Evolutionary conservation across 2,329 filamentous ascomycete genomes (phyloP), one percentile per base, ranked within the genome.

Genomic region (Aureobasidium pullulans): DNA sequence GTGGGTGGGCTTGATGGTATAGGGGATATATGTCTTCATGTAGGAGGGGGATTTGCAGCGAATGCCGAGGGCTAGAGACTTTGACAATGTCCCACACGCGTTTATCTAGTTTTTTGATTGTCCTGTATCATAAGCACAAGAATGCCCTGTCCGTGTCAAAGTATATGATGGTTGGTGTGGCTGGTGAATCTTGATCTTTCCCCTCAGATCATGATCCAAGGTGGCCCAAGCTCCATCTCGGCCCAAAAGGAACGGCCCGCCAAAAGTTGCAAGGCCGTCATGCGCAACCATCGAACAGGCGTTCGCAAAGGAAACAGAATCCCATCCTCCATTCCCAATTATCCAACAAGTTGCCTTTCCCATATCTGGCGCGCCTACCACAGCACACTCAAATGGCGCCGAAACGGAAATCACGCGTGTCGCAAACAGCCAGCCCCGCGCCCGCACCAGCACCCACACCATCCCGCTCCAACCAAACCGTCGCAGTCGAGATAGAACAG

Each of bases 401-500:
- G 1, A 82, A 84, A 64, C 91, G 90, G 72, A 87, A 84, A 67
- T 79, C 81, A 39, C 86, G 78, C 65, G 74, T 79, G 46, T 71
- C 69, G 6, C 79, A 78, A 57, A 78, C 81, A 34, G 78, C 79
- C 50, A 82, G 83, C 0, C 81, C 79, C 3, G 69, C 74, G 44
- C 81, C 79, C 3, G 69, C 74, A 44, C 23, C 23, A 23, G 69
- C 74, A 44, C 68, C 71, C 19, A 72, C 73, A 61, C 73, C 75
- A 15, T 56, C 52, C 10, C 52, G 52, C n/a, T 34, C 34, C 19
- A 71, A 74, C 36, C 62, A 63, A 36, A 62, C 64, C 6, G 63
- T 61, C 32, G 61, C 64, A 6, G 67, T 71, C 47, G 71, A 73
- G 29, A 57, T 57, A 23, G 54, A 57, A 40, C 37, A 43, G 10